Evolutionary conservation across 805 yeast species (phyloP).

Genomic region (Candida dendrica): DNA sequence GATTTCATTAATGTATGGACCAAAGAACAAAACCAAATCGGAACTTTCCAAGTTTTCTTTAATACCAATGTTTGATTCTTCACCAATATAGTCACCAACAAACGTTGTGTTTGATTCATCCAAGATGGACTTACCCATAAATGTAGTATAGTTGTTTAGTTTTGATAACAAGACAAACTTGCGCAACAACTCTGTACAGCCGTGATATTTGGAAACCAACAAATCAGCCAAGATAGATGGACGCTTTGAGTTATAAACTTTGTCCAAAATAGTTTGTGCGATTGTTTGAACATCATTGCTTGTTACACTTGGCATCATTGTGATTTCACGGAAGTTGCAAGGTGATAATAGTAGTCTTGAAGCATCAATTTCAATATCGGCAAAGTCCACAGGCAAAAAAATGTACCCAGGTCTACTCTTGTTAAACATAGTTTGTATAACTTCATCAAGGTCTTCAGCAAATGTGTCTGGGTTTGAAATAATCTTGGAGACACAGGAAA

Average conservation of each 20-base stretch:
- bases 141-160: conserved; percentile 52
- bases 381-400: conserved; percentile 68
- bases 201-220: conserved; percentile 55
- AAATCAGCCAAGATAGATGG: conserved; percentile 73
- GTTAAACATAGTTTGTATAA: conserved; percentile 46
- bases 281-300: conserved; percentile 18
- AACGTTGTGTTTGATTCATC: conserved; percentile 63
- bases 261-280: conserved; percentile 38
- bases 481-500: conserved; percentile 49
- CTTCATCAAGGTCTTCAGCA: conserved; percentile 58
- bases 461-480: conserved; percentile 39
- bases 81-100: conserved; percentile 70
- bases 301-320: not conserved
- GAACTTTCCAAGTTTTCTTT: conserved; percentile 41
- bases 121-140: conserved; percentile 65
- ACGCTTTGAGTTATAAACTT: conserved; percentile 41
- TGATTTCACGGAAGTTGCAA: conserved; percentile 14
- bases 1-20: conserved; percentile 59
- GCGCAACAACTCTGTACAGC: conserved; percentile 34
- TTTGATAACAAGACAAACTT: conserved; percentile 35
- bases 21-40: conserved; percentile 67
- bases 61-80: conserved; percentile 41
- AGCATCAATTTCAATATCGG: conserved; percentile 34
- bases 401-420: conserved; percentile 77
- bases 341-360: conserved; percentile 32